Conservation (phyloP, 2,329 filamentous ascomycete genomes). For the Bisporella sp. region DNA sequence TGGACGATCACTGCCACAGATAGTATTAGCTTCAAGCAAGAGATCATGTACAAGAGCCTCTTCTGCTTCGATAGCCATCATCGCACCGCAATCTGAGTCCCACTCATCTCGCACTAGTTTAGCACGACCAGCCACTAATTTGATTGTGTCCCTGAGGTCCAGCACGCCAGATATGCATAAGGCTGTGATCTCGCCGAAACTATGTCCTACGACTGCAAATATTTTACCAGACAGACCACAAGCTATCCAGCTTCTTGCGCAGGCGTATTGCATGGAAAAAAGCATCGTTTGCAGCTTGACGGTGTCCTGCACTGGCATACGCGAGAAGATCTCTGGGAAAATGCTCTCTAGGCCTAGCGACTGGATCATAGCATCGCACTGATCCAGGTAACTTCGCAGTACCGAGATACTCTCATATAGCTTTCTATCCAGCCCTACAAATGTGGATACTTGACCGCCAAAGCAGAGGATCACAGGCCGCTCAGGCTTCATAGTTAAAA, state of each 20-base stretch:
- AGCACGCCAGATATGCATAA: conserved; percentile 28
- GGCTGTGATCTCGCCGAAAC: conserved; percentile 32
- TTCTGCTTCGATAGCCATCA: conserved; percentile 27
- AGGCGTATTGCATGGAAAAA: conserved; percentile 13
- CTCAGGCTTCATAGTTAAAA: conserved; percentile 1
- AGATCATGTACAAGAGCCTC: conserved; percentile 3
- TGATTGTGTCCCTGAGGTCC: conserved; percentile 27
- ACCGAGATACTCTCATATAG: not conserved
- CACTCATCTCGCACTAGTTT: conserved; percentile 26
- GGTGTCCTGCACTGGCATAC: conserved; percentile 3
- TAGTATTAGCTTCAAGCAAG: conserved; percentile 1
- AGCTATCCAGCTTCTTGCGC: conserved; percentile 13
- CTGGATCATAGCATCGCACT: not conserved
- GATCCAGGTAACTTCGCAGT: conserved; percentile 10
- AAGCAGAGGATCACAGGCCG: conserved; percentile 32
- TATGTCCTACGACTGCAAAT: conserved; percentile 27
- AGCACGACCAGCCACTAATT: conserved; percentile 26
- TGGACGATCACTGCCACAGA: not conserved
- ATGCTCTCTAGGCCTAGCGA: conserved; percentile 9
- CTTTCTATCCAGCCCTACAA: conserved; percentile 6
- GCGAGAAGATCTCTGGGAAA: conserved; percentile 11
- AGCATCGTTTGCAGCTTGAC: conserved; percentile 9
- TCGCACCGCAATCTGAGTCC: conserved; percentile 29
- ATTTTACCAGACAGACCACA: conserved; percentile 9
- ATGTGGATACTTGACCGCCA: conserved; percentile 5